Evolutionary conservation across 371 early-diverging fungal genomes (phyloP).

Genomic region (Apophysomyces variabilis): DNA sequence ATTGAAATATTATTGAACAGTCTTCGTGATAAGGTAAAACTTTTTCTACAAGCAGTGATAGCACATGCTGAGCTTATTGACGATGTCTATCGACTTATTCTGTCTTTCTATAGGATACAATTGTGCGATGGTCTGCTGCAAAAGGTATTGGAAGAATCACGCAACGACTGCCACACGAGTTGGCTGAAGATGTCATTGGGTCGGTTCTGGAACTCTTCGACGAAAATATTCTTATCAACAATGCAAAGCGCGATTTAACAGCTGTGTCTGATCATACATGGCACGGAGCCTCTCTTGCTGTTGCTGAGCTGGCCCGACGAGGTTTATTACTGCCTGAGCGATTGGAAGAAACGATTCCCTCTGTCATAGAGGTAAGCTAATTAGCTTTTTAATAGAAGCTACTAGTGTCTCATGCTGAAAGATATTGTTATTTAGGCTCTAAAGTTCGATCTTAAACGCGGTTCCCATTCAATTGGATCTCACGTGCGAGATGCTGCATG

Average conservation of each 20-base stretch:
- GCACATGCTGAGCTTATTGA: no score
- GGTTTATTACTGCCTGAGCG: constrained; percentile 79
- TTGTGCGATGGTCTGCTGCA: constrained; percentile 95
- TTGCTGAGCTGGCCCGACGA: constrained; percentile 91
- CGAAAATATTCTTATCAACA: constrained; percentile 60
- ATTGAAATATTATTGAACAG: constrained; percentile 82
- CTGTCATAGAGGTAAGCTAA: constrained; percentile 64
- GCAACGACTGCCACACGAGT: constrained; percentile 76
- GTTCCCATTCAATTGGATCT: constrained; percentile 89
- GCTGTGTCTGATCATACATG: constrained; percentile 89
- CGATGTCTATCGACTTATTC: not conserved
- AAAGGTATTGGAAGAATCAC: constrained; percentile 93
- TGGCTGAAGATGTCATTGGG: constrained; percentile 83
- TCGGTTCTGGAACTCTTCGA: constrained; percentile 77
- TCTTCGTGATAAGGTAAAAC: constrained; percentile 74
- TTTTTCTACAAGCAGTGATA: no score
- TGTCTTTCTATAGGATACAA: constrained; percentile 71
- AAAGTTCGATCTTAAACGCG: constrained; percentile 86
- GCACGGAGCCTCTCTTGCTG: constrained; percentile 94
- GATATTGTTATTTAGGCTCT: constrained; percentile 60
- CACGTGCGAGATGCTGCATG: constrained; percentile 96
- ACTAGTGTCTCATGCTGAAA: not conserved
- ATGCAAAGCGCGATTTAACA: constrained; percentile 65
- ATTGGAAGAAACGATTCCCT: constrained; percentile 74
- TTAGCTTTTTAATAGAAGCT: not conserved